A percentile compares a stretch with the other conserved stretches of the same genome.
These are phyloP conservation scores for Aegilops bicornis DNA, from an alignment of 176 grass and related monocot genomes.

Conservation along the genomic window DNA sequence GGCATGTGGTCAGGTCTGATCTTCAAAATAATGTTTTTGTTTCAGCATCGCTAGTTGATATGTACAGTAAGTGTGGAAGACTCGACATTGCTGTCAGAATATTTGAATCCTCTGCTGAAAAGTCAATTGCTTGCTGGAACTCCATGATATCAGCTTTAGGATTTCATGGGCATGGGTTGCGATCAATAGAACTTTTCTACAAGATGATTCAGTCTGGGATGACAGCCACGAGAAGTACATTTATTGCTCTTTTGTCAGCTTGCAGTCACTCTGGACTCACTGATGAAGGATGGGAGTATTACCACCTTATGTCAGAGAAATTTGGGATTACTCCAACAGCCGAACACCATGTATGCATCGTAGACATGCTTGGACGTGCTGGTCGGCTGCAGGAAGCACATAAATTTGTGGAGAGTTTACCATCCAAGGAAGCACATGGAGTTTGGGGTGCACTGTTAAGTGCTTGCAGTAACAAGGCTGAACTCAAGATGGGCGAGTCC, in stretches of 20 bases:
- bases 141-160: constrained; percentile 86
- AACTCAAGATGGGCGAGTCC: constrained; percentile 55
- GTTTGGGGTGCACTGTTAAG: constrained; percentile 78
- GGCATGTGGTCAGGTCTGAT: constrained; percentile 50
- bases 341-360: constrained; percentile 73
- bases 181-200: constrained; percentile 64
- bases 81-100: constrained; percentile 45
- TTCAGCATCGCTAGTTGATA: constrained; percentile 73
- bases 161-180: constrained; percentile 68
- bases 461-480: constrained; percentile 46
- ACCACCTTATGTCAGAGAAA: constrained; percentile 66
- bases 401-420: constrained; percentile 51
- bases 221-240: constrained; percentile 71
- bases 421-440: constrained; percentile 46
- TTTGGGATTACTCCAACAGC: constrained; percentile 55
- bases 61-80: constrained; percentile 88
- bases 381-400: constrained; percentile 59
- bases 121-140: constrained; percentile 83
- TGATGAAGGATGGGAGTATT: constrained; percentile 73
- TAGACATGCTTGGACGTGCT: constrained; percentile 76
- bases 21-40: constrained; percentile 65
- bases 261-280: constrained; percentile 76
- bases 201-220: constrained; percentile 60
- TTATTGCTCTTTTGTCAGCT: constrained; percentile 77
- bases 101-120: constrained; percentile 62